A percentile compares a stretch with the other conserved stretches of the same genome.
Evolutionary conservation across 2,329 filamentous ascomycete genomes (phyloP).

Genomic region (Zarea fungicola): DNA sequence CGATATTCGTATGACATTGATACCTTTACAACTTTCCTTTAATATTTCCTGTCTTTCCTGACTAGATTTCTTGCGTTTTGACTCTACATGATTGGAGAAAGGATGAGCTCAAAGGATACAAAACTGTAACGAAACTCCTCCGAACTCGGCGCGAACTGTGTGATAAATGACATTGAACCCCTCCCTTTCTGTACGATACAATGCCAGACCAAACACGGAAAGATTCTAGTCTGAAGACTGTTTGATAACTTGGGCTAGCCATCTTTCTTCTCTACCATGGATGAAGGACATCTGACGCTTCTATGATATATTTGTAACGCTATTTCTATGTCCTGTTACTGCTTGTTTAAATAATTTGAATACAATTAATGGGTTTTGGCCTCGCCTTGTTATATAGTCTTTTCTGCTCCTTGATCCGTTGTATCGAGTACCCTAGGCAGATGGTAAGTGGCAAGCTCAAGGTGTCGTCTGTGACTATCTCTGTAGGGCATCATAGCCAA

Average conservation of each 20-base stretch:
- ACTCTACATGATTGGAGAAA: too few relatives aligned
- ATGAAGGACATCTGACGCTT: slow-evolving; percentile 1
- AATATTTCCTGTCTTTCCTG: neutral
- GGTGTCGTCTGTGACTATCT: too few relatives aligned
- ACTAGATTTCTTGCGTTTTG: too few relatives aligned
- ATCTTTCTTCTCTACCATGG: neutral
- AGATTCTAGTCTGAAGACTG: neutral
- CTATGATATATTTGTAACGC: slow-evolving; percentile 6
- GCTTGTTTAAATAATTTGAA: slow-evolving; percentile 3
- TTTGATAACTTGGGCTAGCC: neutral
- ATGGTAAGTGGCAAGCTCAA: too few relatives aligned
- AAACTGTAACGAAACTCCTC: too few relatives aligned
- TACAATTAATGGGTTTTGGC: slow-evolving; percentile 3
- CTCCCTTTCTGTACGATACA: slow-evolving; percentile 8
- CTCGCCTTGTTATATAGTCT: neutral
- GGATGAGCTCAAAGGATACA: too few relatives aligned
- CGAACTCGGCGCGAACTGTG: too few relatives aligned
- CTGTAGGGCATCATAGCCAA: too few relatives aligned
- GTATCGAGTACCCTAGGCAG: too few relatives aligned
- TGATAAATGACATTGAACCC: too few relatives aligned
- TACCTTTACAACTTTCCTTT: slow-evolving; percentile 11
- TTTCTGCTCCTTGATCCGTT: too few relatives aligned
- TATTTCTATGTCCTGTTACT: neutral
- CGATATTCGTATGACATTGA: slow-evolving; percentile 3
- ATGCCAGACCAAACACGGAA: neutral